These are phyloP conservation scores for Stagonosporopsis cucurbitacearum DNA, from an alignment of 2,329 filamentous ascomycete species.

Conservation along the genomic window DNA sequence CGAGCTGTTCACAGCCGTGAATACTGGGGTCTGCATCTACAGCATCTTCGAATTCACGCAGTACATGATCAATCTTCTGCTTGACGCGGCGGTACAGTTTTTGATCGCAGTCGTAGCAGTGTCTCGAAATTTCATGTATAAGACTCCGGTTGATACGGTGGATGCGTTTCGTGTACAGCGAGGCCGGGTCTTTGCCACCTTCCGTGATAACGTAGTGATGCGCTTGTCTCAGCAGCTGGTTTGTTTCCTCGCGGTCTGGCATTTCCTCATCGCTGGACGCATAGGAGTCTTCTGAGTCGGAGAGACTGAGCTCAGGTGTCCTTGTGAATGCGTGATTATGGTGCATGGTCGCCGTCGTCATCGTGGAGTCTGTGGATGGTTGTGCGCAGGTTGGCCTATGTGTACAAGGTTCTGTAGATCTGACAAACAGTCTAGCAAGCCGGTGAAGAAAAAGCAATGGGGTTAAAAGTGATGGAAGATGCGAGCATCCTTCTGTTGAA, in stretches of 20 bases:
- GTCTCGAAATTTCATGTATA: constrained; percentile 25
- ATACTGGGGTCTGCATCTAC: constrained; percentile 9
- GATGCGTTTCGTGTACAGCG: constrained; percentile 30
- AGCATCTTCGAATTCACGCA: constrained; percentile 23
- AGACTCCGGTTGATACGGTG: constrained; percentile 35
- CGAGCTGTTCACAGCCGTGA: constrained; percentile 16
- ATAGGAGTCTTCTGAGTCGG: constrained; percentile 11
- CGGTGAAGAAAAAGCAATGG: neutral
- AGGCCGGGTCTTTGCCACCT: constrained; percentile 28
- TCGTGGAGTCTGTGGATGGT: neutral
- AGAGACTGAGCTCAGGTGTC: constrained; percentile 12
- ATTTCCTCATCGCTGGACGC: constrained; percentile 12
- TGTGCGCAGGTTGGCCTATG: neutral
- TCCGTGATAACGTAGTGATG: constrained; percentile 36
- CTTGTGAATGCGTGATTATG: neutral
- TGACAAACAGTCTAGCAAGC: constrained; percentile 11
- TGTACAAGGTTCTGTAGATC: neutral
- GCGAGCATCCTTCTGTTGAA: neutral
- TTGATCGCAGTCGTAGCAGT: constrained; percentile 25
- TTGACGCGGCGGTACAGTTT: constrained; percentile 29
- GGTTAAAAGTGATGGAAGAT: neutral
- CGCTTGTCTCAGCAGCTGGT: constrained; percentile 35
- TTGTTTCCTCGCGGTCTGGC: constrained; percentile 21
- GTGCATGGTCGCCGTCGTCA: constrained; percentile 11
- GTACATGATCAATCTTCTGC: constrained; percentile 28